These are phyloP conservation scores for Verticillium isaacii DNA, from an alignment of 2,329 filamentous ascomycete species.

Conservation along the genomic window DNA sequence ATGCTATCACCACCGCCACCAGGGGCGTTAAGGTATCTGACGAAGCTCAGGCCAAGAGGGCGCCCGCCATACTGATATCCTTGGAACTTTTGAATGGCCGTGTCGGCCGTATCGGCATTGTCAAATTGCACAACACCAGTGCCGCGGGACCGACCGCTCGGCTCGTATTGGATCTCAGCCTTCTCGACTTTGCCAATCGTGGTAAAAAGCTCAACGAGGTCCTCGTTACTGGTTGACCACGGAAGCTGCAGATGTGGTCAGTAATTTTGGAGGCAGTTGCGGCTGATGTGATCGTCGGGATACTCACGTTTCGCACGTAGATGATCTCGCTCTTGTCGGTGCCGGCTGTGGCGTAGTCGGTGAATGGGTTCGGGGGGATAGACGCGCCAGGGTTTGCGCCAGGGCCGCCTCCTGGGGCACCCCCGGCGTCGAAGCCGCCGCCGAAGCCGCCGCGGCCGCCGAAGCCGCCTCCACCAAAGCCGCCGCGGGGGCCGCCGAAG, in stretches of 20 bases:
- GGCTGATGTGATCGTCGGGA: background rate
- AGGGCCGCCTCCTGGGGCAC: constrained; percentile 41
- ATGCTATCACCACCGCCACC: constrained; percentile 62
- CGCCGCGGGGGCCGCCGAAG: constrained; percentile 38
- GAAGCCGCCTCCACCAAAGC: constrained; percentile 31
- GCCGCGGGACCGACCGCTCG: constrained; percentile 89
- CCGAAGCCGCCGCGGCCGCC: constrained; percentile 41
- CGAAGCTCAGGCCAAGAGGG: constrained; percentile 86
- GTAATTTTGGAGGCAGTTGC: background rate
- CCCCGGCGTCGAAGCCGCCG: constrained; percentile 33
- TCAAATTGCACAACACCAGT: constrained; percentile 97
- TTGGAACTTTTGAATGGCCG: constrained; percentile 93
- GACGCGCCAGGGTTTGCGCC: constrained; percentile 36
- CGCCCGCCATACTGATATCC: constrained; percentile 96
- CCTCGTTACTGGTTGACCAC: constrained; percentile 98
- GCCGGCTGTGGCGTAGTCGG: constrained; percentile 82
- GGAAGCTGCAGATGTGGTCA: constrained; percentile 61
- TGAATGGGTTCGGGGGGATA: constrained; percentile 80
- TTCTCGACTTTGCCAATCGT: constrained; percentile 98
- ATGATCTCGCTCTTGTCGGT: constrained; percentile 80
- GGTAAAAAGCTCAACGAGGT: constrained; percentile 91
- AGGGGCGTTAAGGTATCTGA: constrained; percentile 79
- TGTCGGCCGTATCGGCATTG: constrained; percentile 76
- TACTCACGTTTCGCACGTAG: constrained; percentile 92
- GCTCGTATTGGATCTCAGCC: constrained; percentile 98